Percentiles rank a stretch among this genome's conserved stretches.
Evolutionary conservation across 371 early-diverging fungal species (phyloP).

Genomic region (Apophysomyces elegans): DNA sequence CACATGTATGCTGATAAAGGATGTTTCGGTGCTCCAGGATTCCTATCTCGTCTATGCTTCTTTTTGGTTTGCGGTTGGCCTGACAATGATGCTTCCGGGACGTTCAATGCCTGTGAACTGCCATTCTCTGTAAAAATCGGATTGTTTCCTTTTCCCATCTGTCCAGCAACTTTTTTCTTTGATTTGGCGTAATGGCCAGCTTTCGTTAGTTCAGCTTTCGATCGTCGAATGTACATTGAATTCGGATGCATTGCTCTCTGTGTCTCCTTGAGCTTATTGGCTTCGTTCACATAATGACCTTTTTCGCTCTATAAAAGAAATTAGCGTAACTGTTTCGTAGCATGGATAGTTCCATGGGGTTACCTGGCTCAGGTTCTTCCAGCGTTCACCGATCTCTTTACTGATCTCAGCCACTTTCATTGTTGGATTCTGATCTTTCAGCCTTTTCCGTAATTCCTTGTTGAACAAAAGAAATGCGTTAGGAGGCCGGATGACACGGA

Average conservation of each 20-base stretch:
- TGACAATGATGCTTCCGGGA: background rate
- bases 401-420: conserved; percentile 70
- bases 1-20: conserved; percentile 82
- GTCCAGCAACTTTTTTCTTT: conserved; percentile 17
- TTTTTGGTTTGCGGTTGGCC: background rate
- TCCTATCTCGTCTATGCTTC: conserved; percentile 51
- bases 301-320: conserved; percentile 34
- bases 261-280: conserved; percentile 44
- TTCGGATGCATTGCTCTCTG: conserved; percentile 59
- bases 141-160: conserved; percentile 7
- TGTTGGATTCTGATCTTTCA: conserved; percentile 67
- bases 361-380: conserved; percentile 56
- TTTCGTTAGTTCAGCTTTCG: conserved; percentile 63
- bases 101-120: background rate
- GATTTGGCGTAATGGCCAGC: conserved; percentile 50
- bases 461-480: conserved; percentile 72
- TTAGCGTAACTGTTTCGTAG: background rate
- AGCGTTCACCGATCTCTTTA: conserved; percentile 61
- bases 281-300: conserved; percentile 40
- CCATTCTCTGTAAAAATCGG: conserved; percentile 7
- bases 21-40: conserved; percentile 74
- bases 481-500: conserved; percentile 65
- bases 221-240: conserved; percentile 71
- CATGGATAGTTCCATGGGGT: background rate
- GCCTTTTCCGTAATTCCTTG: conserved; percentile 64